Base-by-base conservation (phyloP, 2,329 filamentous ascomycete genomes). In the Nannizziopsis arthrosporioides region DNA sequence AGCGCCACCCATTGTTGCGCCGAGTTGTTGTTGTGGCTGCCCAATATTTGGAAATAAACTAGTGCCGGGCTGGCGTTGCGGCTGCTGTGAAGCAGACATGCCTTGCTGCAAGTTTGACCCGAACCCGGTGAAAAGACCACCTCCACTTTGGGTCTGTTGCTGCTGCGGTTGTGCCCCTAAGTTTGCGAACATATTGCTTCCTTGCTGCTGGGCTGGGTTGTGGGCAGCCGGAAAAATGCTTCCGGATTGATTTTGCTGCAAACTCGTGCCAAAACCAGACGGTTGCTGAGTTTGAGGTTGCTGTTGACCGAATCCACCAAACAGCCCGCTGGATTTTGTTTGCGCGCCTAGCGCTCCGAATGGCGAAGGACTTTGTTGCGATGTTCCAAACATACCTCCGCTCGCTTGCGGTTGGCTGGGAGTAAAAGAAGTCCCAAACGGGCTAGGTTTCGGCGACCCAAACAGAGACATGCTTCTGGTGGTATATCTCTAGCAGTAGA, bases 121-220 rank as follows among this genome's bases (percentile, higher is more conserved):
- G 22, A 27, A 51, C 34, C 54, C 62, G 35, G 68, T 68, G 51
- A 74, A 74, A 5, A 73, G 39, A 38, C 64, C 63, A 32, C 61
- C 61, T 14, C 46, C 54, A 42, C 53, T 18, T 37, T 58, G 60
- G 41, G 63, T 66, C 48, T 73, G 71, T 47, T 71, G 69, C 41
- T 63, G 59, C 51, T 66, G 65, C 48, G 63, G 58, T 54, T 51
- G 58, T 49, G 55, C 49, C 30, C 57, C 61, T 4, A 61, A 48
- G 31, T 55, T 62, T 27, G 68, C 68, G 51, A 75, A 73, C 3
- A 72, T 37, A 34, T 64, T 63, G 31, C 61, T 60, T 14, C 46
- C 53, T 42, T 63, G 59, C 47, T 64, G 68, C 51, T 40, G 44
- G 5, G 14, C 38, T 45, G 43, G 38, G 14, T 22, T 22, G 9